phyloP scores from a whole-genome alignment of 208 protist genomes.

The Leishmania martiniquensis region DNA sequence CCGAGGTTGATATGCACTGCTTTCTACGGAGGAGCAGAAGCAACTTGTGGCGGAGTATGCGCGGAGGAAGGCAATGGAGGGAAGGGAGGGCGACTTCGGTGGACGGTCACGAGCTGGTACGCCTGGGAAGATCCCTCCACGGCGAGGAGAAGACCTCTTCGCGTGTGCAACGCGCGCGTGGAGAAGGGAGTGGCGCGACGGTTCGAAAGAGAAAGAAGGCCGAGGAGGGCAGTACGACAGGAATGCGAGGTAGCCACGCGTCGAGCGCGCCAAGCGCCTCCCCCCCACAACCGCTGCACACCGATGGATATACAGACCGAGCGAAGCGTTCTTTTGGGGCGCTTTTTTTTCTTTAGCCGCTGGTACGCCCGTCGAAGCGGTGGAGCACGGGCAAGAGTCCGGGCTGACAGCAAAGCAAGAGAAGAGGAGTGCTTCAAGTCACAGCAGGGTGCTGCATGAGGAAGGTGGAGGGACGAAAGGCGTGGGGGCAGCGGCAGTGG shows the following conservation, averaged over 20 bases:
- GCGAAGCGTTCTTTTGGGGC: too few relatives aligned
- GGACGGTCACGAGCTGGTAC: background rate
- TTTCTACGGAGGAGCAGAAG: background rate
- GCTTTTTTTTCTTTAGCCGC: too few relatives aligned
- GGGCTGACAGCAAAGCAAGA: background rate
- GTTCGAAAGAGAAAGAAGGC: background rate
- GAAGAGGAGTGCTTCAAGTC: background rate
- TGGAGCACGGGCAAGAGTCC: too few relatives aligned
- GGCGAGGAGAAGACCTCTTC: background rate
- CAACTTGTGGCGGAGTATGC: background rate
- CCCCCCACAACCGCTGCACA: too few relatives aligned
- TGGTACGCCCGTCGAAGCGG: too few relatives aligned
- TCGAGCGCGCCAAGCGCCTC: background rate
- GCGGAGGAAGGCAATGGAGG: background rate
- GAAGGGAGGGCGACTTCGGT: background rate
- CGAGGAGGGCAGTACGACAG: background rate
- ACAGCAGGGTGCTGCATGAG: background rate
- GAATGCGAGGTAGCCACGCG: background rate
- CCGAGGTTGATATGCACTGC: background rate
- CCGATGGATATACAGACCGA: too few relatives aligned
- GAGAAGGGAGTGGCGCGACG: background rate
- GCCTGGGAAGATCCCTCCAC: background rate
- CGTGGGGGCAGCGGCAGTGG: too few relatives aligned
- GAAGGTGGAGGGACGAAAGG: too few relatives aligned
- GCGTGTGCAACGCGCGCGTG: background rate